Percentiles rank a stretch among this genome's conserved stretches.
Conservation (phyloP, 1,284 basidiomycete genomes). For the Naganishia sp. region DNA sequence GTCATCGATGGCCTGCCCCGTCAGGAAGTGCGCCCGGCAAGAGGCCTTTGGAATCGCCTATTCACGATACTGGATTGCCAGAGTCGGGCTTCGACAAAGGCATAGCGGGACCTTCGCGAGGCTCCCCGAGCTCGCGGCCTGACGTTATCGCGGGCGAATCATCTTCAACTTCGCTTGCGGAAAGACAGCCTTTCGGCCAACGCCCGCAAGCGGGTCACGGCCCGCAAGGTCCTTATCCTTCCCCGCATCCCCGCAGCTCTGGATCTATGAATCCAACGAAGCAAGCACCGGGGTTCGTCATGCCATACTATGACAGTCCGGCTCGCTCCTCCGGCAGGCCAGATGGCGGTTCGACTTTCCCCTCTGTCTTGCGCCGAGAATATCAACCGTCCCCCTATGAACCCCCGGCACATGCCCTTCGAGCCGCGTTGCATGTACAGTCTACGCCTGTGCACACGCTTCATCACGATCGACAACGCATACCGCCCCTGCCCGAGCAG, state of each 20-base stretch:
- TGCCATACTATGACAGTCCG: conserved; percentile 18
- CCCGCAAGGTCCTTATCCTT: not conserved
- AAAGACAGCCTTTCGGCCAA: too few species aligned
- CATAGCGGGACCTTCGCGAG: too few species aligned
- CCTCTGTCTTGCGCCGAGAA: conserved; percentile 17
- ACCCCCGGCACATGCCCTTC: too few species aligned
- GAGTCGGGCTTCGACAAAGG: too few species aligned
- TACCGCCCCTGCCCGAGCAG: not conserved
- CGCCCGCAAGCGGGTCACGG: not conserved
- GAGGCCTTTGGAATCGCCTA: too few species aligned
- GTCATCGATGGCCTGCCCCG: too few species aligned
- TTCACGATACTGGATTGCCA: too few species aligned
- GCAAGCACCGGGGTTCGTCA: not conserved
- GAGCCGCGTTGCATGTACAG: not conserved
- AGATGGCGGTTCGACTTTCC: not conserved
- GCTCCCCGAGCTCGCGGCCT: too few species aligned
- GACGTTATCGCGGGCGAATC: too few species aligned
- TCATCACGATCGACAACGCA: not conserved
- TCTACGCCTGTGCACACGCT: not conserved
- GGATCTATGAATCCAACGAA: too few species aligned
- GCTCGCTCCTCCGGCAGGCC: not conserved
- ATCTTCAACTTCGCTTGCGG: too few species aligned
- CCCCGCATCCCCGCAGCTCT: not conserved
- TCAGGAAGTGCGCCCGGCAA: too few species aligned
- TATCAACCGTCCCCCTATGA: not conserved